Evolutionary conservation across 306 rosid species (phyloP).

Genomic region (Lathyrus sativus): DNA sequence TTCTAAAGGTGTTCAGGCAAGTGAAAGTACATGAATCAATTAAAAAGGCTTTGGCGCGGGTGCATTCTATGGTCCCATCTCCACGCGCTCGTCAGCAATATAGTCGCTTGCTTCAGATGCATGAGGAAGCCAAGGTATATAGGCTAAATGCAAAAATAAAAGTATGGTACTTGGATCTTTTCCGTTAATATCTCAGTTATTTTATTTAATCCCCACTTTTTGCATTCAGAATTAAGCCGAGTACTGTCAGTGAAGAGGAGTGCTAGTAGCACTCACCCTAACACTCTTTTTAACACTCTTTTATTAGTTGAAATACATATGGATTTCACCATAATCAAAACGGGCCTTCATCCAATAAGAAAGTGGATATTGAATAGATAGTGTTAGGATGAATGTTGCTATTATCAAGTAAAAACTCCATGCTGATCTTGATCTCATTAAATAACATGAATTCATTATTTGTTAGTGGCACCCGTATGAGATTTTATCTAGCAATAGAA

Average conservation of each 20-base stretch:
- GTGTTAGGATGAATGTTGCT: no score
- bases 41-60: conserved; percentile 73
- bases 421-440: conserved; percentile 13
- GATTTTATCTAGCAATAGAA: not conserved
- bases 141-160: not conserved
- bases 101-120: conserved; percentile 71
- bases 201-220: conserved; percentile 7
- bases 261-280: no score
- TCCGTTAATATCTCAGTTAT: not conserved
- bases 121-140: conserved; percentile 75
- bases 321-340: no score
- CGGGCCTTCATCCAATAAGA: no score
- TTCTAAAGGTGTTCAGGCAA: conserved; percentile 80
- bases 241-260: not conserved
- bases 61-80: conserved; percentile 78
- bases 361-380: no score
- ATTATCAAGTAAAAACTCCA: not conserved
- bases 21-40: conserved; percentile 72
- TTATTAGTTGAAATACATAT: no score
- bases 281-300: no score
- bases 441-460: conserved; percentile 9
- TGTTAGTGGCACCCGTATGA: conserved; percentile 10
- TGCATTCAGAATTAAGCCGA: conserved; percentile 19
- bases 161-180: conserved; percentile 4
- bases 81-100: conserved; percentile 77